Evolutionary conservation across 345 rosid species (phyloP).

Genomic region (Eucalyptus regnans): DNA sequence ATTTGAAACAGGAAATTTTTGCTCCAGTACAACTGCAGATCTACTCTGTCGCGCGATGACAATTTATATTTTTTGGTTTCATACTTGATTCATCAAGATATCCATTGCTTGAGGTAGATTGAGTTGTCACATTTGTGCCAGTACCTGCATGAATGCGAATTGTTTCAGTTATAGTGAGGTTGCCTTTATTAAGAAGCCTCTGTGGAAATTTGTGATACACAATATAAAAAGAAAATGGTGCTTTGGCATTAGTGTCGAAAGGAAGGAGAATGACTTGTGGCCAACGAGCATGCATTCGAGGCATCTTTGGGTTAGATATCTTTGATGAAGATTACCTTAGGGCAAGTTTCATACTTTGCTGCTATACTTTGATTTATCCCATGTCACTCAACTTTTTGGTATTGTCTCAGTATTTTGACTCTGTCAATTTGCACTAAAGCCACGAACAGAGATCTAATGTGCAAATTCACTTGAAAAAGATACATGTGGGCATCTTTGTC

Average conservation of each 20-base stretch:
- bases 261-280: neutral
- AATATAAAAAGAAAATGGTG: neutral
- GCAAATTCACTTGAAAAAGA: neutral
- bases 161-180: neutral
- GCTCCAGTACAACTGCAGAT: neutral
- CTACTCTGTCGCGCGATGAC: neutral
- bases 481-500: neutral
- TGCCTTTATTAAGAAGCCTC: neutral
- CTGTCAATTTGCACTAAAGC: neutral
- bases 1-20: neutral
- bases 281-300: neutral
- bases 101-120: neutral
- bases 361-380: neutral
- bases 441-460: neutral
- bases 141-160: neutral
- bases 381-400: neutral
- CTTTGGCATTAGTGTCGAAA: neutral
- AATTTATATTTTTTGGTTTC: neutral
- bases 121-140: neutral
- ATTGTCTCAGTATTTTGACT: neutral
- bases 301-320: neutral
- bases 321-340: neutral
- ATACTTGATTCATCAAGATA: neutral
- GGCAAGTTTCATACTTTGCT: neutral
- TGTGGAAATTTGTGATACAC: neutral